phyloP scores from a whole-genome alignment of 306 rosid genomes.

The Argentina anserina region DNA sequence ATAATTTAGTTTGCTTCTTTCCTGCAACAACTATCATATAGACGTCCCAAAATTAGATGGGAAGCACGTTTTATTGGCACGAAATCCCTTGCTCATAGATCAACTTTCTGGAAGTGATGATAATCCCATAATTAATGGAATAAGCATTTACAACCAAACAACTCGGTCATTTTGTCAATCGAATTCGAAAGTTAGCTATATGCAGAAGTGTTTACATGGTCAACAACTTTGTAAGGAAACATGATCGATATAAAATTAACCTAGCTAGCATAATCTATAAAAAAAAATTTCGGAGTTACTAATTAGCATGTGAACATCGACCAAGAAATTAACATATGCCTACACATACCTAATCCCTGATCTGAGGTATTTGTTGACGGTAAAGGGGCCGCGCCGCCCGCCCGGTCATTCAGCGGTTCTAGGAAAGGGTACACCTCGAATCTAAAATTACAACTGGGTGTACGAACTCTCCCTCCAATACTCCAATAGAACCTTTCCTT shows the following conservation, averaged over 20 bases:
- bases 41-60: background rate
- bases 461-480: slow-evolving; percentile 2
- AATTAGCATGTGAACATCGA: background rate
- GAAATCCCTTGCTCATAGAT: no score
- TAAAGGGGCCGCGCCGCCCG: no score
- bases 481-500: background rate
- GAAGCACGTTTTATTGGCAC: background rate
- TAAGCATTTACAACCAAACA: no score
- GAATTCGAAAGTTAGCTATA: background rate
- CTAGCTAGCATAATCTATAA: no score
- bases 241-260: no score
- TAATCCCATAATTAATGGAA: no score
- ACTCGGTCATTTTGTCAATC: background rate
- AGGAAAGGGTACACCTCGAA: background rate
- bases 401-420: background rate
- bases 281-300: no score
- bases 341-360: background rate
- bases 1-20: background rate
- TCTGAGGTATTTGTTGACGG: background rate
- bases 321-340: background rate
- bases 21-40: background rate
- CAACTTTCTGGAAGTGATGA: background rate
- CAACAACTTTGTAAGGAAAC: no score
- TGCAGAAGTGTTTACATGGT: no score
- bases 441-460: slow-evolving; percentile 18